Conservation (phyloP, 129 eudicot species). For the Scalesia atractyloides region DNA sequence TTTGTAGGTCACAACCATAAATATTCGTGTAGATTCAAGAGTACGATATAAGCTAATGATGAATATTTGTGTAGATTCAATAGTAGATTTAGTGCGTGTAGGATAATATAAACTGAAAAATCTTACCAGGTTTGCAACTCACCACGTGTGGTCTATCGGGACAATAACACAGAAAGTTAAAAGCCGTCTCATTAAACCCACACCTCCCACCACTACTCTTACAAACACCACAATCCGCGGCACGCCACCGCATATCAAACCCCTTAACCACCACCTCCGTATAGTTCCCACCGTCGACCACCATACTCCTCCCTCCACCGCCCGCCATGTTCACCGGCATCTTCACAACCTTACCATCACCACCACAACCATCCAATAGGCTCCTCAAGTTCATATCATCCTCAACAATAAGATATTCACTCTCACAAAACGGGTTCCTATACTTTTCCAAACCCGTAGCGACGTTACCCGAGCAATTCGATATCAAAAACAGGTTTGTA, state of each 20-base stretch:
- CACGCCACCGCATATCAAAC: conserved; percentile 52
- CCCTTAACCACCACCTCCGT: conserved; percentile 42
- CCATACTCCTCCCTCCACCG: conserved; percentile 16
- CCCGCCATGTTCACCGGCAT: conserved; percentile 38
- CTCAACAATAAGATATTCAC: conserved; percentile 24
- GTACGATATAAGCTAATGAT: too few species aligned
- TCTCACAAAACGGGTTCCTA: conserved; percentile 11
- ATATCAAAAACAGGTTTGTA: not conserved
- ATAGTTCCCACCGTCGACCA: conserved; percentile 16
- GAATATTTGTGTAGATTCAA: too few species aligned
- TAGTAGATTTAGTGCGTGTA: too few species aligned
- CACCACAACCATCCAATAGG: conserved; percentile 26
- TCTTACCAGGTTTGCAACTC: conserved; percentile 48
- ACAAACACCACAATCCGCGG: conserved; percentile 49
- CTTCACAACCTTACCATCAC: conserved; percentile 15
- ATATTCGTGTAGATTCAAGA: too few species aligned
- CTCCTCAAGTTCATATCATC: conserved; percentile 25
- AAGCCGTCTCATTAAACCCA: conserved; percentile 33
- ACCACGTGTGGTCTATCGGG: conserved; percentile 49
- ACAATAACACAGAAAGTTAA: conserved; percentile 56
- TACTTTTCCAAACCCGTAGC: not conserved
- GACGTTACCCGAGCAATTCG: not conserved
- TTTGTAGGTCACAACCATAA: not conserved
- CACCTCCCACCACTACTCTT: conserved; percentile 56
- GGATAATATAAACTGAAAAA: not conserved